These are phyloP conservation scores for Malbranchea zuffiana DNA, from an alignment of 2,329 filamentous ascomycete species.

Conservation along the genomic window DNA sequence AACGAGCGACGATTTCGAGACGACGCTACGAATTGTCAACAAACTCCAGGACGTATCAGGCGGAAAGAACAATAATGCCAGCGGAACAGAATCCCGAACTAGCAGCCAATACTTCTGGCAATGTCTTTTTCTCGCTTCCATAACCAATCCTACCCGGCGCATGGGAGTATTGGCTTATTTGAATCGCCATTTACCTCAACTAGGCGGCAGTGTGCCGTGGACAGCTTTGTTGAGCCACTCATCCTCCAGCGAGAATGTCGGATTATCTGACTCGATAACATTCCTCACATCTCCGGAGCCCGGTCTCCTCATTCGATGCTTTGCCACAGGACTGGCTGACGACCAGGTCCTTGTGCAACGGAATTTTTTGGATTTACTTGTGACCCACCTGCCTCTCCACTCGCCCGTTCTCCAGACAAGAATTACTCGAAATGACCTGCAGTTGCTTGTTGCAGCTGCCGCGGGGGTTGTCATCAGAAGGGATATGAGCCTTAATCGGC, in stretches of 20 bases:
- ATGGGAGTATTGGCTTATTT: slow-evolving; percentile 83
- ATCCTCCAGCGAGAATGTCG: slow-evolving; percentile 19
- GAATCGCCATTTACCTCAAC: slow-evolving; percentile 62
- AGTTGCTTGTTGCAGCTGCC: slow-evolving; percentile 70
- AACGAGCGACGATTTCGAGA: slow-evolving; percentile 92
- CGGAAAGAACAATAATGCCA: slow-evolving; percentile 42
- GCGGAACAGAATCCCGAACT: slow-evolving; percentile 23
- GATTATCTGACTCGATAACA: slow-evolving; percentile 30
- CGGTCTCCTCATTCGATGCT: slow-evolving; percentile 78
- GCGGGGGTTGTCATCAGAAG: slow-evolving; percentile 76
- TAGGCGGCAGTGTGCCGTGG: slow-evolving; percentile 40
- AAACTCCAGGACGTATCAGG: slow-evolving; percentile 50
- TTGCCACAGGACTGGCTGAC: slow-evolving; percentile 78
- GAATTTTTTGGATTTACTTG: slow-evolving; percentile 84
- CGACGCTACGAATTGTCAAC: slow-evolving; percentile 67
- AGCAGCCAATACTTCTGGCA: slow-evolving; percentile 95
- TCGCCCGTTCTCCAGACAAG: slow-evolving; percentile 67
- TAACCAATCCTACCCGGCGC: slow-evolving; percentile 76
- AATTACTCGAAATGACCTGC: slow-evolving; percentile 63
- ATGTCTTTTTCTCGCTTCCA: slow-evolving; percentile 85
- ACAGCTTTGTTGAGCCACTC: slow-evolving; percentile 17
- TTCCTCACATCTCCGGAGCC: slow-evolving; percentile 64
- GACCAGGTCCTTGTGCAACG: slow-evolving; percentile 85
- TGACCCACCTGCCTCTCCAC: slow-evolving; percentile 77
- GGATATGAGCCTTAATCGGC: slow-evolving; percentile 92